These are phyloP conservation scores for Prunus salicina DNA, from an alignment of 306 rosid genomes.

Conservation along the genomic window DNA sequence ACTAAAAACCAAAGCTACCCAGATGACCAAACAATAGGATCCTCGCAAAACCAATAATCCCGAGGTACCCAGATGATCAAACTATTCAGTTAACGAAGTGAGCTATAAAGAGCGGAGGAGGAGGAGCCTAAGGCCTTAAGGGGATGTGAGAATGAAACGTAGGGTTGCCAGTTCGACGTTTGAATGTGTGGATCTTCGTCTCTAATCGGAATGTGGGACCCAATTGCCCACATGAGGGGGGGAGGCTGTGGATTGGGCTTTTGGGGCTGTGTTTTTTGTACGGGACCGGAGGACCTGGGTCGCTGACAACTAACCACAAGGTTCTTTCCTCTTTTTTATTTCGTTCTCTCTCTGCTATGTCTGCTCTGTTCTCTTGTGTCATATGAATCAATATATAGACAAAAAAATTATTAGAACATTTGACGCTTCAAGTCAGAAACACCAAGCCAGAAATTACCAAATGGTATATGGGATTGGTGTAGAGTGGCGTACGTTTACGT, in stretches of 20 bases:
- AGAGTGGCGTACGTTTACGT: neutral
- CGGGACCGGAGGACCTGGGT: constrained; percentile 16
- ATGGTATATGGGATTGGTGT: neutral
- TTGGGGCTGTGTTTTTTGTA: neutral
- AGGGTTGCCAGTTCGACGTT: constrained; percentile 23
- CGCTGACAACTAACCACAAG: neutral
- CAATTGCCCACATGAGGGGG: neutral
- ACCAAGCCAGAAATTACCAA: neutral
- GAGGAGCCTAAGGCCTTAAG: neutral
- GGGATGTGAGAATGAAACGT: constrained; percentile 18
- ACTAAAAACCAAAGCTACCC: neutral
- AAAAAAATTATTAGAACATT: neutral
- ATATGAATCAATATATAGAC: neutral
- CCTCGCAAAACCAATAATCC: neutral
- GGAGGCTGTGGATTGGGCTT: neutral
- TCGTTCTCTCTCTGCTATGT: neutral
- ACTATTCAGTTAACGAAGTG: neutral
- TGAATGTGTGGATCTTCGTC: constrained; percentile 27
- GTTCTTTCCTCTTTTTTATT: neutral
- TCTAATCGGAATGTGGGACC: constrained; percentile 23
- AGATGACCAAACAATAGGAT: neutral
- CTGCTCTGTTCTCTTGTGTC: neutral
- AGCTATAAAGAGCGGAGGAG: neutral
- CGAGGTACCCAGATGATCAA: neutral
- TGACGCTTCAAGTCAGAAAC: neutral